Conservation (phyloP, 1,284 basidiomycete genomes). For the Ganoderma lingzhi region DNA sequence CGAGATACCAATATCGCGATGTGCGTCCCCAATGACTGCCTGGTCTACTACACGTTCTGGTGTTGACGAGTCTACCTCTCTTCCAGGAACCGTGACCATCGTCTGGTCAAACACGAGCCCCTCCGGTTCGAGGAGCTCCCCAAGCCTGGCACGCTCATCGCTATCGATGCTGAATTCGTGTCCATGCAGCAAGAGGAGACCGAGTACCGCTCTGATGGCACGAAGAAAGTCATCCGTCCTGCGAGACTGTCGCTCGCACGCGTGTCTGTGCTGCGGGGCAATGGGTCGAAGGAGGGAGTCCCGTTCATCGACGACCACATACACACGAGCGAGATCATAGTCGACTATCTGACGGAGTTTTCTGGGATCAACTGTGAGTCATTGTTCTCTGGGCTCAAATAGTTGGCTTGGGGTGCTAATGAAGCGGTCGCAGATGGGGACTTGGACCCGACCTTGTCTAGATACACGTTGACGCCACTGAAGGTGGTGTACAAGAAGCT, state of each 20-base stretch:
- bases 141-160: conserved; percentile 84
- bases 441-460: conserved; percentile 85
- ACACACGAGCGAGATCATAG: conserved; percentile 92
- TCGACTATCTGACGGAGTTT: conserved; percentile 97
- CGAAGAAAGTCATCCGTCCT: conserved; percentile 91
- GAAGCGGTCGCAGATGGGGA: conserved; percentile 80
- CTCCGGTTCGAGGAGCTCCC: conserved; percentile 85
- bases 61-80: background rate
- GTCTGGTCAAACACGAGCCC: conserved; percentile 80
- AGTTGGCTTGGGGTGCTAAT: background rate
- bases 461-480: conserved; percentile 91
- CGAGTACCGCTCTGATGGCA: conserved; percentile 94
- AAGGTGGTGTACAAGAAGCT: conserved; percentile 99
- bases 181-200: conserved; percentile 97
- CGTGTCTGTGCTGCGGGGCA: conserved; percentile 92
- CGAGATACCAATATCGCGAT: conserved; percentile 88
- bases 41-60: background rate
- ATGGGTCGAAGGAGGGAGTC: conserved; percentile 79
- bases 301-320: conserved; percentile 99
- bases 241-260: conserved; percentile 92
- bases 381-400: background rate
- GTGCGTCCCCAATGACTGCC: conserved; percentile 52
- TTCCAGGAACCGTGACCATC: conserved; percentile 78
- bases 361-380: conserved; percentile 91
- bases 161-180: conserved; percentile 99